A percentile compares a stretch with the other conserved stretches of the same genome.
Evolutionary conservation across 2,329 filamentous ascomycete species (phyloP).

Genomic region (Sporothrix globosa): DNA sequence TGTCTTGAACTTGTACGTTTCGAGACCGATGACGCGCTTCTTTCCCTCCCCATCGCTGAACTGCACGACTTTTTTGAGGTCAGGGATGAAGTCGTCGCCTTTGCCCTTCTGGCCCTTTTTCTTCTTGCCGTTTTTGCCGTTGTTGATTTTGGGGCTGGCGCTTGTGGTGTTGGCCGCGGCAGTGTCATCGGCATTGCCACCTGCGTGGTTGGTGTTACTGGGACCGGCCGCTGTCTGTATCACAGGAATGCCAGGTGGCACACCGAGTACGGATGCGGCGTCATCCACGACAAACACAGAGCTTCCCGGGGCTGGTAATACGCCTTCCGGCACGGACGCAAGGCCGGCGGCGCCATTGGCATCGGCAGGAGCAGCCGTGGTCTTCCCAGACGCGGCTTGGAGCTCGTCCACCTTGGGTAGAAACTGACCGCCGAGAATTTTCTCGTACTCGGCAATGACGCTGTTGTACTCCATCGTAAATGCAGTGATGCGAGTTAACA

Average conservation of each 20-base stretch:
- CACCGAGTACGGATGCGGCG: neutral
- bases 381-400: neutral
- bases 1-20: slow-evolving; percentile 26
- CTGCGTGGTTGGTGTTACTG: neutral
- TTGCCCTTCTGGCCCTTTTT: slow-evolving; percentile 19
- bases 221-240: neutral
- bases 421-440: slow-evolving; percentile 22
- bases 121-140: slow-evolving; percentile 12
- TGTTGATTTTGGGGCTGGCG: neutral
- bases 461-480: slow-evolving; percentile 19
- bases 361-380: neutral
- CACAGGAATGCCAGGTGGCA: neutral
- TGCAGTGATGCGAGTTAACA: neutral
- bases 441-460: slow-evolving; percentile 27
- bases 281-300: neutral
- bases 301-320: neutral
- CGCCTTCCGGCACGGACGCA: neutral
- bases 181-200: neutral
- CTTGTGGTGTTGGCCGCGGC: neutral
- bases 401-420: slow-evolving; percentile 26
- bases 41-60: slow-evolving; percentile 26
- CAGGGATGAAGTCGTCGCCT: slow-evolving; percentile 18
- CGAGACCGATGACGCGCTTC: slow-evolving; percentile 24
- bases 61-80: slow-evolving; percentile 30
- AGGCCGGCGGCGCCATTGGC: neutral